Conservation (phyloP, 2,329 filamentous ascomycete genomes). For the Hypocreales sp. region DNA sequence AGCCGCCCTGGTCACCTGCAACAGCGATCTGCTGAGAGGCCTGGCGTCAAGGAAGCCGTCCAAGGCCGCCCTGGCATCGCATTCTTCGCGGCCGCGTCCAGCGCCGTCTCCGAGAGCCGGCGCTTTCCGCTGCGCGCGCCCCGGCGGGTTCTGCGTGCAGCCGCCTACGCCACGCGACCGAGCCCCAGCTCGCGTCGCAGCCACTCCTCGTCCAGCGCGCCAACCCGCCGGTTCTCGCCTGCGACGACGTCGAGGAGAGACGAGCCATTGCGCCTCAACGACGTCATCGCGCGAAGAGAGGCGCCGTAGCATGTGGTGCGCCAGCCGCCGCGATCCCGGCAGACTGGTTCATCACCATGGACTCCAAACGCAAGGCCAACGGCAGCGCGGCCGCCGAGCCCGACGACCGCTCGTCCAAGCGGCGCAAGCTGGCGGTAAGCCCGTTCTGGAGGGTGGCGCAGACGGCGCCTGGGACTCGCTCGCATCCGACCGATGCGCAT, state of each 20-base stretch:
- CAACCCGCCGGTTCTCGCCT: slow-evolving; percentile 1
- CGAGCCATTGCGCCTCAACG: slow-evolving; percentile 13
- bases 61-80: not conserved
- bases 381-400: slow-evolving; percentile 26
- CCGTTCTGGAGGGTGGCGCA: too few species aligned
- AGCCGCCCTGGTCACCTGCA: not conserved
- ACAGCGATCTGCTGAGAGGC: not conserved
- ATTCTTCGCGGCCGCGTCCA: not conserved
- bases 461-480: too few species aligned
- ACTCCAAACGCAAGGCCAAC: slow-evolving; percentile 41
- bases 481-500: not conserved
- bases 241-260: too few species aligned
- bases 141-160: too few species aligned
- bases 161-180: slow-evolving; percentile 1
- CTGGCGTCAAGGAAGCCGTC: not conserved
- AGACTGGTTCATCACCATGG: slow-evolving; percentile 24
- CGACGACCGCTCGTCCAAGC: slow-evolving; percentile 38
- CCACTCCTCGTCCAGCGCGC: too few species aligned
- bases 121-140: too few species aligned
- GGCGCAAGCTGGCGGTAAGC: slow-evolving; percentile 36
- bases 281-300: slow-evolving; percentile 2
- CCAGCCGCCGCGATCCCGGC: slow-evolving; percentile 9
- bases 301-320: slow-evolving; percentile 11
- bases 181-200: slow-evolving; percentile 2
- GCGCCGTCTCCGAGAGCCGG: not conserved